Base-by-base conservation (phyloP, 2,329 filamentous ascomycete species). In the Calonectria naviculata region DNA sequence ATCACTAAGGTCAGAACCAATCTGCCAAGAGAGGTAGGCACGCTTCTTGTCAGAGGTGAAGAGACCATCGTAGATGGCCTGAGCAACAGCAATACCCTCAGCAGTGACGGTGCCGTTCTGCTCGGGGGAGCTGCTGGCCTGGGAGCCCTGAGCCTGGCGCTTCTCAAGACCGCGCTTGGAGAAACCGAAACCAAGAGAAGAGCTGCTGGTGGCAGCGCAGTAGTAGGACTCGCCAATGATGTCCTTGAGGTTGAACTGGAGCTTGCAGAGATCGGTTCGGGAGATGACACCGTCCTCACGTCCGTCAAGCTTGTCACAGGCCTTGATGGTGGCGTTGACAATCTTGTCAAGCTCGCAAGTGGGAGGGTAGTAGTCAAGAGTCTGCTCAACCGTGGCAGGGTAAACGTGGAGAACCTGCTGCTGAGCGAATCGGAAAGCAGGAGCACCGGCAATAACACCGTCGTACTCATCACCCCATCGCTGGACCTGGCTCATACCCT, bases 231-330 rank as follows among this genome's bases (percentile, higher is more conserved):
- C 72, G 65, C 81, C 81, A 21, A 83, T 75, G 42, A 81, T 71
- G 29, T 72, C 75, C 28, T 76, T 76, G 24, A 83, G 74, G 65
- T 83, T 74, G 71, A 83, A 83, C 12, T 77, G 74, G 29, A 72
- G 64, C 60, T 67, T 67, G 71, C 71, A 72, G 12, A 84, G 76
- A 34, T 84, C 82, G 0, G 82, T 78, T 6, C 81, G 78, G 26
- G 79, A 74, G 49, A 91, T 83, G 5, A 91, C 87, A 15, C 89
- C 88, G 67, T 91, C 89, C 0, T 82, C 84, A 52, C 83, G 83
- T 7, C 89, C 89, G 67, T 91, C 89, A 7, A 91, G 81, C 9
- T 84, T 81, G 71, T 91, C 89, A 62, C 89, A 91, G 41, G 85
- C 85, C 1, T 81, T 81, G 56, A 91, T 89, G 6, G 89, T 90